Conservation (phyloP, 768 basidiomycete genomes). For the Termitomyces sp. region DNA sequence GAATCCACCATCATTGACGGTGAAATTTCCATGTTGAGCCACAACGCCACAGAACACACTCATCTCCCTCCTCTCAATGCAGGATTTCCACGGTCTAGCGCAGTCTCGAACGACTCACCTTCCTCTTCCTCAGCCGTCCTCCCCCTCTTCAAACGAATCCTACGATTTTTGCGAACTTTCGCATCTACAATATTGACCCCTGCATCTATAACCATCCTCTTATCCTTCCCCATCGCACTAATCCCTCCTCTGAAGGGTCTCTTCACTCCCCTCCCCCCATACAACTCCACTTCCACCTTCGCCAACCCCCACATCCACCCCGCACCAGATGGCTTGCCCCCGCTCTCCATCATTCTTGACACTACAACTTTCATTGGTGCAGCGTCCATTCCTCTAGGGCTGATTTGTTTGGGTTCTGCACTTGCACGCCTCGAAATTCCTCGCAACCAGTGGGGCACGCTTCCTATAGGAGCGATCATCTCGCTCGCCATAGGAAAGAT, state of each 20-base stretch:
- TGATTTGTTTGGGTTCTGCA: slow-evolving; percentile 49
- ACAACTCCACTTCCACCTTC: slow-evolving; percentile 15
- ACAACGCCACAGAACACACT: not conserved
- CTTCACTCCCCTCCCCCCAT: slow-evolving; percentile 32
- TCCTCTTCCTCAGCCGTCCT: not conserved
- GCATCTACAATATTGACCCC: slow-evolving; percentile 33
- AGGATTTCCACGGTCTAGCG: not conserved
- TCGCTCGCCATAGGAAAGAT: slow-evolving; percentile 49
- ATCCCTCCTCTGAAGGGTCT: slow-evolving; percentile 46
- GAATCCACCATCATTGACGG: slow-evolving; percentile 9
- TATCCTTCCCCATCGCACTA: slow-evolving; percentile 42
- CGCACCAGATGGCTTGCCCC: slow-evolving; percentile 56
- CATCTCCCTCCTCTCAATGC: not conserved
- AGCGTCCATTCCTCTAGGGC: slow-evolving; percentile 48
- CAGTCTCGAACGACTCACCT: not conserved
- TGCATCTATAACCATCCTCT: slow-evolving; percentile 38
- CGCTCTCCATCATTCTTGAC: slow-evolving; percentile 46
- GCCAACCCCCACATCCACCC: slow-evolving; percentile 23
- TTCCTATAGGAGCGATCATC: slow-evolving; percentile 47
- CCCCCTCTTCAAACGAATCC: not conserved
- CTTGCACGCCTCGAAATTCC: slow-evolving; percentile 54
- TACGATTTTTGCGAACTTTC: slow-evolving; percentile 10
- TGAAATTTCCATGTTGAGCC: not conserved
- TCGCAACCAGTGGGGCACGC: slow-evolving; percentile 31
- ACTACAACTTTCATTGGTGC: slow-evolving; percentile 44